These are phyloP conservation scores for Suzukiozyma palmioleophila DNA, from an alignment of 1,139 yeast genomes.

Conservation along the genomic window DNA sequence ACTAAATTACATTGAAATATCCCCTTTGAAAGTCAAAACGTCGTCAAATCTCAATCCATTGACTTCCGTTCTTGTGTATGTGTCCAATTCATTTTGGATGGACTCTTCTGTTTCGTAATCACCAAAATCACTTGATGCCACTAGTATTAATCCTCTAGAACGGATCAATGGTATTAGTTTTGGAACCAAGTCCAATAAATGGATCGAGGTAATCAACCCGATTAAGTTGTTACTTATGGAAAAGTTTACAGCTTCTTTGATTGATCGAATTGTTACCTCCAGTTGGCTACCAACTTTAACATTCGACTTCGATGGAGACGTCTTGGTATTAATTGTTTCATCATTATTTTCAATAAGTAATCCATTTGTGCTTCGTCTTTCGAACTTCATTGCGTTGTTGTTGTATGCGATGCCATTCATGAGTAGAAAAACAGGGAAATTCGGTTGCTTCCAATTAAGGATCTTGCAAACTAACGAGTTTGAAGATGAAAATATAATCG, in stretches of 20 bases:
- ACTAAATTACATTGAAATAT: slow-evolving; percentile 41
- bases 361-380: slow-evolving; percentile 42
- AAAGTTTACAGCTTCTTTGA: slow-evolving; percentile 53
- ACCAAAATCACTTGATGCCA: slow-evolving; percentile 51
- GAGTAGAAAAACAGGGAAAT: slow-evolving; percentile 86
- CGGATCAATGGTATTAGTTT: slow-evolving; percentile 71
- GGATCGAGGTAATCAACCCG: slow-evolving; percentile 76
- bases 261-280: slow-evolving; percentile 41
- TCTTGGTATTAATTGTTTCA: slow-evolving; percentile 21
- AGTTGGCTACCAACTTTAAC: slow-evolving; percentile 21
- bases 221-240: slow-evolving; percentile 78
- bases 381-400: slow-evolving; percentile 23
- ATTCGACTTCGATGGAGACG: slow-evolving; percentile 11
- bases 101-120: slow-evolving; percentile 24
- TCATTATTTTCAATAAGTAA: slow-evolving; percentile 23
- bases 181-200: slow-evolving; percentile 69
- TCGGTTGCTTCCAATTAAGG: slow-evolving; percentile 97
- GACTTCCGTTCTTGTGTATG: slow-evolving; percentile 50
- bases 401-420: slow-evolving; percentile 61
- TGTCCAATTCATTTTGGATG: slow-evolving; percentile 35
- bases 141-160: slow-evolving; percentile 76
- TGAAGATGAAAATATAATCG: slow-evolving; percentile 78
- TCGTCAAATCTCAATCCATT: slow-evolving; percentile 72
- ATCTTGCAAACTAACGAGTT: slow-evolving; percentile 88
- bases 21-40: slow-evolving; percentile 65